phyloP scores from a whole-genome alignment of 768 basidiomycete species.

The Candolleomyces aberdarensis region DNA sequence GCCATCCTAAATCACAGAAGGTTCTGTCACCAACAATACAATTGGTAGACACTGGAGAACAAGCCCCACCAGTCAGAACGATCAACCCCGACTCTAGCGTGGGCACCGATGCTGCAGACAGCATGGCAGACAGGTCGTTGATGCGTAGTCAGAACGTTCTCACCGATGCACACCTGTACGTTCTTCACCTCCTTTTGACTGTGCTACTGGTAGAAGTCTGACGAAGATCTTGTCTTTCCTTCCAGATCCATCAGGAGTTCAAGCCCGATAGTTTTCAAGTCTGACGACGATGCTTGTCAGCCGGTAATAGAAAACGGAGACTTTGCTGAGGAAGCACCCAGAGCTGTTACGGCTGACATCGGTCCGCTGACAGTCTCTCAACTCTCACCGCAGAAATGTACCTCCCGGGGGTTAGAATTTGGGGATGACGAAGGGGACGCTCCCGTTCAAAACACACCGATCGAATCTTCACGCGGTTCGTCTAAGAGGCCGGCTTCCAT shows the following conservation, averaged over 20 bases:
- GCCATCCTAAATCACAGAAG: conserved; percentile 10
- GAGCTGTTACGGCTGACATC: not conserved
- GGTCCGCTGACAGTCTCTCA: conserved; percentile 45
- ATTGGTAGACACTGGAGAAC: conserved; percentile 9
- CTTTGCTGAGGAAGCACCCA: not conserved
- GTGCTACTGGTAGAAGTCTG: conserved; percentile 17
- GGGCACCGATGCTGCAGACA: conserved; percentile 22
- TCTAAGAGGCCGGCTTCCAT: conserved; percentile 44
- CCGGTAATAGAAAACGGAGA: not conserved
- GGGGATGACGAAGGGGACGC: conserved; percentile 3
- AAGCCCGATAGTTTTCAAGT: not conserved
- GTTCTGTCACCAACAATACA: conserved; percentile 11
- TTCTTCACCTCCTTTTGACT: conserved; percentile 23
- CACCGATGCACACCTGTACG: conserved; percentile 14
- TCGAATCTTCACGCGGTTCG: not conserved
- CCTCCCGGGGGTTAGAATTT: not conserved
- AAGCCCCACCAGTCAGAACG: conserved; percentile 11
- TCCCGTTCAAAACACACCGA: conserved; percentile 24
- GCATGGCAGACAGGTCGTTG: conserved; percentile 47
- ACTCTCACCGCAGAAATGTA: conserved; percentile 40
- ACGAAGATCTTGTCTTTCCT: conserved; percentile 22
- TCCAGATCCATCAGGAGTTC: not conserved
- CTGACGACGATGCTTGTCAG: conserved; percentile 7
- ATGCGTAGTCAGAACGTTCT: conserved; percentile 46
- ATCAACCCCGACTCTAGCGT: conserved; percentile 24